Conservation (phyloP, 805 yeast species). For the Schwanniomyces pseudopolymorphus region DNA sequence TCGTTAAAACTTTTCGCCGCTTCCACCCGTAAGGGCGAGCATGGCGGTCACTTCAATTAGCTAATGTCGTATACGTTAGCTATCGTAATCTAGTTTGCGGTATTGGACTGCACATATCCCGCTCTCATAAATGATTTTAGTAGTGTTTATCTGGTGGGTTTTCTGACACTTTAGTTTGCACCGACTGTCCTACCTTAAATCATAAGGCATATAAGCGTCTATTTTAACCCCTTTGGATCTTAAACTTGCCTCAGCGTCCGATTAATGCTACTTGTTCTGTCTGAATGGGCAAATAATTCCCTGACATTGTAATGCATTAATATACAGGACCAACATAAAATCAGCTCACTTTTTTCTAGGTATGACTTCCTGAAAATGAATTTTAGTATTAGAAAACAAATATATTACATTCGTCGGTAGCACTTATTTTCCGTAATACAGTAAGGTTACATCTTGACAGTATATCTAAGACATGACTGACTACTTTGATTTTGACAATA, state of each 20-base stretch:
- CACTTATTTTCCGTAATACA: neutral
- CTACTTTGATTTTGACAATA: slow-evolving; percentile 25
- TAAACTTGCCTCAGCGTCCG: neutral
- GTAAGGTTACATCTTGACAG: neutral
- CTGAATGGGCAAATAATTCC: neutral
- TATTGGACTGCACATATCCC: too few relatives aligned
- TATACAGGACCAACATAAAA: neutral
- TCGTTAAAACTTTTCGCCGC: too few relatives aligned
- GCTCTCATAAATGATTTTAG: too few relatives aligned
- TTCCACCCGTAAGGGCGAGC: too few relatives aligned
- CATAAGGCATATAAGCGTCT: too few relatives aligned
- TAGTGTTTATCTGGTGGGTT: too few relatives aligned
- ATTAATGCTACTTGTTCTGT: too few relatives aligned
- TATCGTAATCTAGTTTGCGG: too few relatives aligned
- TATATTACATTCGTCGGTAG: neutral
- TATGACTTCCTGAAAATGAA: neutral
- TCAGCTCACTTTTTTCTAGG: slow-evolving; percentile 1
- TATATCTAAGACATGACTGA: neutral
- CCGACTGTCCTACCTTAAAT: too few relatives aligned
- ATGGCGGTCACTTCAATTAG: too few relatives aligned
- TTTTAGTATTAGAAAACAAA: neutral
- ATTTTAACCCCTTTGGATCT: neutral
- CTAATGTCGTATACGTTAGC: too few relatives aligned
- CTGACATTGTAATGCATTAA: neutral
- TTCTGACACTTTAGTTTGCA: too few relatives aligned